phyloP scores from a whole-genome alignment of 208 protist species.

The Trichomonas tenax region DNA sequence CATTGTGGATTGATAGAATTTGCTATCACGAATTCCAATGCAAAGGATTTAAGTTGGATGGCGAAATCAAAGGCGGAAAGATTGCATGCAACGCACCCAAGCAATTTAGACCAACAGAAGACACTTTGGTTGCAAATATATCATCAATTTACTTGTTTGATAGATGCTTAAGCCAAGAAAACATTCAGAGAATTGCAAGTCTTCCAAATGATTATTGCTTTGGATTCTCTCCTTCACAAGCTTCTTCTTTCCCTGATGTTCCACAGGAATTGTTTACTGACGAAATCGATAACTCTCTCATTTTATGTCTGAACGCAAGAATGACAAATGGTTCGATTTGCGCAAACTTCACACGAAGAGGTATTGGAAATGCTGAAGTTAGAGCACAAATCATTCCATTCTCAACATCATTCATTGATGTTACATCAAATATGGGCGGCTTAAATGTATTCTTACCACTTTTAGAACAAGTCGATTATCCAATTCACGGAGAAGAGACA shows the following conservation, averaged over 20 bases:
- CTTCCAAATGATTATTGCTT: background rate
- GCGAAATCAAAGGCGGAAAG: background rate
- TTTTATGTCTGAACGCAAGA: constrained; percentile 1
- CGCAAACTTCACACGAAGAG: background rate
- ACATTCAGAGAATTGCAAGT: background rate
- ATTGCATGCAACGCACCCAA: background rate
- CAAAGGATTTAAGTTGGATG: background rate
- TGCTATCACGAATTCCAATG: background rate
- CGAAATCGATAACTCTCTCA: background rate
- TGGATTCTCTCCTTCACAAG: background rate
- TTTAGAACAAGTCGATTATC: background rate
- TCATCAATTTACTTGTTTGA: background rate
- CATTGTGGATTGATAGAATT: background rate
- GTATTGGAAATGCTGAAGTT: background rate
- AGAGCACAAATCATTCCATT: background rate
- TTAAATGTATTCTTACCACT: background rate
- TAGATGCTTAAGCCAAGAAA: background rate
- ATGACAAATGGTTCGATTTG: background rate
- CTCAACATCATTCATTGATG: background rate
- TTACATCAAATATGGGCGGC: background rate
- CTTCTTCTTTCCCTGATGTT: background rate
- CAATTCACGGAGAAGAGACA: background rate
- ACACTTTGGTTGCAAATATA: background rate
- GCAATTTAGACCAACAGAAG: background rate
- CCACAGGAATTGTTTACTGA: constrained; percentile 3